Evolutionary conservation across 108 stramenopile genomes (phyloP).

Genomic region (Cyclotella atomus): DNA sequence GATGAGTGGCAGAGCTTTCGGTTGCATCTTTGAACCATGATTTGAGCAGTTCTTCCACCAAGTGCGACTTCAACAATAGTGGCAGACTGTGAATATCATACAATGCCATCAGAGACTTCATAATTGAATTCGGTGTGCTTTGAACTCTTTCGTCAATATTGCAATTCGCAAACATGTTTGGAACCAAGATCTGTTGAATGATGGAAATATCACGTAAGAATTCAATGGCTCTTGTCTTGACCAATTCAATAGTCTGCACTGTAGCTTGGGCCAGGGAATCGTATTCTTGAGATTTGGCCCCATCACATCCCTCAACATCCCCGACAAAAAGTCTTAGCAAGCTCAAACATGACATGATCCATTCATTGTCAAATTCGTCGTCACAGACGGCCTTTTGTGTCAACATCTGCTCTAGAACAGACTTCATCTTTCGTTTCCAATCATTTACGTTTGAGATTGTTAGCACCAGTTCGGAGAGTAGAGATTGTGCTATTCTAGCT

Average conservation of each 20-base stretch:
- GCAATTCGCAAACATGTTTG: conserved; percentile 31
- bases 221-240: conserved; percentile 58
- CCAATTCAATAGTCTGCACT: conserved; percentile 56
- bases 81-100: conserved; percentile 57
- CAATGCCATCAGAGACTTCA: conserved; percentile 37
- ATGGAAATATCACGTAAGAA: conserved; percentile 62
- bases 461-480: conserved; percentile 57
- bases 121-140: conserved; percentile 1
- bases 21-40: conserved; percentile 42
- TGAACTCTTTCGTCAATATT: too few species aligned
- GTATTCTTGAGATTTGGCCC: not conserved
- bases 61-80: conserved; percentile 56
- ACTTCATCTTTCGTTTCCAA: conserved; percentile 18
- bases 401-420: conserved; percentile 11
- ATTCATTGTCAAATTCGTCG: conserved; percentile 6
- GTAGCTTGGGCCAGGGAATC: conserved; percentile 10
- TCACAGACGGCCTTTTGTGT: conserved; percentile 10
- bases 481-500: conserved; percentile 72
- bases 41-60: conserved; percentile 46
- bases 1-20: conserved; percentile 8
- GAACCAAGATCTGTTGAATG: conserved; percentile 69
- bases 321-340: conserved; percentile 20
- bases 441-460: not conserved
- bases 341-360: conserved; percentile 18
- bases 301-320: not conserved